Evolutionary conservation across 2,329 filamentous ascomycete species (phyloP).

Genomic region (Scopulariopsis brevicaulis): DNA sequence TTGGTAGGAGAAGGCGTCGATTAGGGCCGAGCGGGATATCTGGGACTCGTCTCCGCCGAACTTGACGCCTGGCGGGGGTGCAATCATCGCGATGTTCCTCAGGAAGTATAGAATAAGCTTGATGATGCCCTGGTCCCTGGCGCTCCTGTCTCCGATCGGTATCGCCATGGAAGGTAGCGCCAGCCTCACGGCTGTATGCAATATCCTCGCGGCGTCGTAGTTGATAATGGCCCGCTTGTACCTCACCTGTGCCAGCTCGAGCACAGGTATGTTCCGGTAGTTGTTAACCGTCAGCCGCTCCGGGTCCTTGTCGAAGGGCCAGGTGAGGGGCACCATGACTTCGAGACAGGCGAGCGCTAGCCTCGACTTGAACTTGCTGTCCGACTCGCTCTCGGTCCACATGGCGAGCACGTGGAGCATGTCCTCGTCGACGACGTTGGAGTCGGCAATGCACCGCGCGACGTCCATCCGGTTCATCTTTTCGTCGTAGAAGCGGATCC

Average conservation of each 20-base stretch:
- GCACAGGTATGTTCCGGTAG: conserved; percentile 78
- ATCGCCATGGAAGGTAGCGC: conserved; percentile 80
- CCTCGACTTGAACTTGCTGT: conserved; percentile 66
- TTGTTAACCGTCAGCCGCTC: conserved; percentile 86
- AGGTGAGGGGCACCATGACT: conserved; percentile 83
- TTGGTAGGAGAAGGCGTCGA: conserved; percentile 82
- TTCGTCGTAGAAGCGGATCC: conserved; percentile 90
- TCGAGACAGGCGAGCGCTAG: conserved; percentile 81
- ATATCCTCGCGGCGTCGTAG: conserved; percentile 63
- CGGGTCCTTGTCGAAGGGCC: conserved; percentile 74
- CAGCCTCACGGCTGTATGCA: conserved; percentile 70
- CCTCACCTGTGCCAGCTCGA: conserved; percentile 74
- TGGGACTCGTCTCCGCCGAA: conserved; percentile 84
- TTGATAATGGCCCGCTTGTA: conserved; percentile 89
- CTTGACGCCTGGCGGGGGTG: conserved; percentile 58
- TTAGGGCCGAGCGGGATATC: conserved; percentile 75
- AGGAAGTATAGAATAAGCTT: conserved; percentile 83
- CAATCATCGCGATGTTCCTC: conserved; percentile 79
- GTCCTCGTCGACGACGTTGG: conserved; percentile 84
- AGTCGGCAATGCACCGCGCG: conserved; percentile 80
- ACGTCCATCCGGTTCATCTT: conserved; percentile 92
- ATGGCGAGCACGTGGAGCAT: conserved; percentile 77
- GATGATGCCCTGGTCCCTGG: conserved; percentile 83
- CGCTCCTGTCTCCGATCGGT: conserved; percentile 60
- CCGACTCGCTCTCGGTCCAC: conserved; percentile 63